Evolutionary conservation across 176 grass and related monocot genomes (phyloP), one percentile per base, ranked within the genome.

Genomic region (Oryza australiensis): DNA sequence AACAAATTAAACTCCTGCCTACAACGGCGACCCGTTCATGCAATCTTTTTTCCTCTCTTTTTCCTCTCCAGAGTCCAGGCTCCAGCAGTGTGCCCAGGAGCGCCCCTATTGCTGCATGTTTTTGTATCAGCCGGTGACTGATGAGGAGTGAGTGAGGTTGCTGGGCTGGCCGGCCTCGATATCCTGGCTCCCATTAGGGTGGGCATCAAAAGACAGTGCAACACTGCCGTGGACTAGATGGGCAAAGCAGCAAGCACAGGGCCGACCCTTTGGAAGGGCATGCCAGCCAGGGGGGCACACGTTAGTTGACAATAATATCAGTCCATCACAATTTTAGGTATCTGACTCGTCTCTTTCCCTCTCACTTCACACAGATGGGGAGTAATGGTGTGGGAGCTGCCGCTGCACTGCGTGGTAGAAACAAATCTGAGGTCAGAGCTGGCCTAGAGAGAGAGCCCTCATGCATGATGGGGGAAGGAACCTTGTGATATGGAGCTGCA

Each of bases 261-360:
- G 41, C 81, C 78, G 77, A 81, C 83, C 72, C 72, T 35, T 86
- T 90, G 83, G 88, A 82, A 90, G 78, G 84, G 84, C 84, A 83
- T 90, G 88, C 74, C 83, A 82, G 83, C 74, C 83, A 82, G 88
- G 78, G 77, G 77, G 26, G 64, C 72, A 68, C 74, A 86, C 74
- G 73, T 86, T 90, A 74, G 84, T 79, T 90, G 79, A 86, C 84
- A 83, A 86, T 86, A 74, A 90, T 90, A 79, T 83, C 30, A 80
- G 38, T 77, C 80, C 79, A 79, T 90, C 74, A 60, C 74, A 62
- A 60, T 86, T 90, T 74, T 74, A 90, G 84, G 84, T 79, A 79
- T 75, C 84, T 83, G 79, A 86, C 88, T 26, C 20, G 59, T 45
- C 67, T 23, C 64, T 71, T 24, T 37, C 11, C 23, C 51, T 27